These are phyloP conservation scores for Polytrichum commune DNA, from an alignment of 225 moss, liverwort and hornwort species.

Conservation along the genomic window DNA sequence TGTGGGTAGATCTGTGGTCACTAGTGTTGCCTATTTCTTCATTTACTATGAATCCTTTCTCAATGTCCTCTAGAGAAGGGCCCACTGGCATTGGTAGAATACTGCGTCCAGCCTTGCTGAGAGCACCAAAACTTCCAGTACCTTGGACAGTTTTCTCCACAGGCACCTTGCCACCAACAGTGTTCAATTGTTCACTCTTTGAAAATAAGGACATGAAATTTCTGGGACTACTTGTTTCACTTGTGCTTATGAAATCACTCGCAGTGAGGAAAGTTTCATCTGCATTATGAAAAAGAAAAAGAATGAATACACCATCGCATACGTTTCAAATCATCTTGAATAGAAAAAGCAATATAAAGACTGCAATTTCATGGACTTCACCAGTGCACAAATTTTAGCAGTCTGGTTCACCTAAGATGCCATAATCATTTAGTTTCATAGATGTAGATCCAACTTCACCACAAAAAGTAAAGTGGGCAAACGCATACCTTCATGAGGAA, in stretches of 20 bases:
- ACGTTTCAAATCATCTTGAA: too few species aligned
- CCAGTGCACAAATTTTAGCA: too few species aligned
- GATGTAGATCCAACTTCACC: too few species aligned
- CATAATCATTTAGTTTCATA: too few species aligned
- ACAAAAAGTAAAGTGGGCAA: too few species aligned
- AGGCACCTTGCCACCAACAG: slow-evolving; percentile 12
- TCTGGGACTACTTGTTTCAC: slow-evolving; percentile 35
- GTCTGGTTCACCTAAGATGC: too few species aligned
- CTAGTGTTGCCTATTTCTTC: slow-evolving; percentile 35
- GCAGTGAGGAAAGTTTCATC: slow-evolving; percentile 45
- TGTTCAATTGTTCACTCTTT: slow-evolving; percentile 26
- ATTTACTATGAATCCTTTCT: slow-evolving; percentile 58
- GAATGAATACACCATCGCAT: too few species aligned
- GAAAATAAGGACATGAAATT: slow-evolving; percentile 69
- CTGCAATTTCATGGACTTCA: too few species aligned
- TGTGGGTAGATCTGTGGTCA: slow-evolving; percentile 26
- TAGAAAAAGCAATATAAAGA: too few species aligned
- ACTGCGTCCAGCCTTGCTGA: slow-evolving; percentile 50
- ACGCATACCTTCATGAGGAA: slow-evolving; percentile 70
- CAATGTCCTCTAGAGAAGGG: slow-evolving; percentile 91
- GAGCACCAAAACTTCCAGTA: slow-evolving; percentile 30
- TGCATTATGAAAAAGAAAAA: slow-evolving; percentile 17
- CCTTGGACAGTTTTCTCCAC: slow-evolving; percentile 34
- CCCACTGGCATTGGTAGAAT: slow-evolving; percentile 88
- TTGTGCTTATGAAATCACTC: slow-evolving; percentile 9